These are phyloP conservation scores for Solanum bulbocastanum DNA, from an alignment of 257 asterid genomes.

Conservation along the genomic window DNA sequence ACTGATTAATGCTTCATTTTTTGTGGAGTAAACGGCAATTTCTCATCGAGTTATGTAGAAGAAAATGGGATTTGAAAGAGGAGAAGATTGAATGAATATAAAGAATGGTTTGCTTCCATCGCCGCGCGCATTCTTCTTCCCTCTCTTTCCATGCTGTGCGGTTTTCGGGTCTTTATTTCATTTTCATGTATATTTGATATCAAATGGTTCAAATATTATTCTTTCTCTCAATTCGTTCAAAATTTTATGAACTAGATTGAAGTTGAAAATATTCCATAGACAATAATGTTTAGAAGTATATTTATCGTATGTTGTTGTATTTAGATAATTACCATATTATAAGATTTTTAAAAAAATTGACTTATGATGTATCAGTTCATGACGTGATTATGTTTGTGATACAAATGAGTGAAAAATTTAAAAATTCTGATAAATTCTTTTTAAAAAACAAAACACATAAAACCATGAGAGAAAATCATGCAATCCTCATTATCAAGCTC, in stretches of 20 bases:
- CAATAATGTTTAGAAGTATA: background rate
- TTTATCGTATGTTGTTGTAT: too few relatives aligned
- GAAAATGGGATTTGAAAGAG: conserved; percentile 5
- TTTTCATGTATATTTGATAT: background rate
- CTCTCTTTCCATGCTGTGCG: background rate
- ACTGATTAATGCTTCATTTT: conserved; percentile 2
- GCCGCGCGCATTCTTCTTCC: conserved; percentile 22
- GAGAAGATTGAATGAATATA: conserved; percentile 12
- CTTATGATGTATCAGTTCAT: too few relatives aligned
- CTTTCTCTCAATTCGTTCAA: background rate
- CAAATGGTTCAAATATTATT: background rate
- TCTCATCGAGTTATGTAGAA: background rate
- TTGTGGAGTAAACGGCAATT: background rate
- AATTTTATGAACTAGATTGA: background rate
- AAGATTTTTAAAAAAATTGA: too few relatives aligned
- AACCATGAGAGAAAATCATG: background rate
- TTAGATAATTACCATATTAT: too few relatives aligned
- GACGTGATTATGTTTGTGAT: too few relatives aligned
- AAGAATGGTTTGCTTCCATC: conserved; percentile 27
- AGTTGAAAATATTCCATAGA: too few relatives aligned
- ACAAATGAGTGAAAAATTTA: background rate
- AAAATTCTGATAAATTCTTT: too few relatives aligned
- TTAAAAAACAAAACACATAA: too few relatives aligned
- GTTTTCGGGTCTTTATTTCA: background rate
- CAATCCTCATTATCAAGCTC: background rate